Evolutionary conservation across 345 rosid species (phyloP).

Genomic region (Xanthoceras sorbifolium): DNA sequence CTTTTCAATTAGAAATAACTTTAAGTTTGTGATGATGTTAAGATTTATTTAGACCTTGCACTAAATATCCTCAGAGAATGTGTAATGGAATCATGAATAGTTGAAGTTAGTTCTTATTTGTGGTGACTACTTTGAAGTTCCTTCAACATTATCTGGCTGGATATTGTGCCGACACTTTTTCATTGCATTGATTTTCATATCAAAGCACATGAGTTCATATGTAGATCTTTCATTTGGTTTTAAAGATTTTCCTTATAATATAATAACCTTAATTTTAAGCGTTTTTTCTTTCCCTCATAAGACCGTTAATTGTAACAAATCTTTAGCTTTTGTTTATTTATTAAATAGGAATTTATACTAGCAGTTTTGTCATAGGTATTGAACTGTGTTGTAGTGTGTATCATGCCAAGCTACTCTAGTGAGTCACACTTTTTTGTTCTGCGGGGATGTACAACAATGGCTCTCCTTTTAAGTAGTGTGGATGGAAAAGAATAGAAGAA

Average conservation of each 20-base stretch:
- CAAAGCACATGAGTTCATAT: not conserved
- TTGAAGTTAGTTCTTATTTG: not conserved
- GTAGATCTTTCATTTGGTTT: not conserved
- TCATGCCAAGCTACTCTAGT: not conserved
- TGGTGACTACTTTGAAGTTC: not conserved
- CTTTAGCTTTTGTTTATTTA: not conserved
- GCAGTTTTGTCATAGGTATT: not conserved
- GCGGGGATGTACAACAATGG: not conserved
- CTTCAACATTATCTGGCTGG: not conserved
- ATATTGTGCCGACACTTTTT: not conserved
- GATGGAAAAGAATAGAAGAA: not conserved
- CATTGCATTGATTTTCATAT: conserved; percentile 5
- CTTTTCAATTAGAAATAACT: not conserved
- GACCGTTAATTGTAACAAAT: not conserved
- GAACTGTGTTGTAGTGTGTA: not conserved
- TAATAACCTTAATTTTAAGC: not conserved
- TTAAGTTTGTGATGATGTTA: not conserved
- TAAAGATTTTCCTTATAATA: not conserved
- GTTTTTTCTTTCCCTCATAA: not conserved
- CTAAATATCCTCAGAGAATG: not conserved
- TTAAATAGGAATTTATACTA: not conserved
- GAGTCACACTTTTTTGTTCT: too few species aligned
- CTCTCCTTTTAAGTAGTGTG: not conserved
- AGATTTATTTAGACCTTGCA: not conserved
- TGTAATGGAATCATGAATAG: not conserved